A percentile compares a stretch with the other conserved stretches of the same genome.
Conservation (phyloP, 805 yeast species). For the Phaffomyces antillensis region DNA sequence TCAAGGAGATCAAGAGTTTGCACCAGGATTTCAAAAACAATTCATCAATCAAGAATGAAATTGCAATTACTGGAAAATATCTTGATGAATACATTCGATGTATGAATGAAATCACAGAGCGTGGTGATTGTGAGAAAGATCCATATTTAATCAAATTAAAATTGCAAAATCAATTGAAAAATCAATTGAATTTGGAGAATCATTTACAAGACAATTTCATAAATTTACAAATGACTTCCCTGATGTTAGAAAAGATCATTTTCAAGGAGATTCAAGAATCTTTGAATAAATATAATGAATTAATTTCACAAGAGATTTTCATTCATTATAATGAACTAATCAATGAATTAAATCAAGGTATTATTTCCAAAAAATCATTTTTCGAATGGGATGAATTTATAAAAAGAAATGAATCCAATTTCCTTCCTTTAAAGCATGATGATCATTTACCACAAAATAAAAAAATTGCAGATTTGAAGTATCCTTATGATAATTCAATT, state of each 20-base stretch:
- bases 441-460: constrained; percentile 49
- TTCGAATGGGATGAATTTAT: constrained; percentile 88
- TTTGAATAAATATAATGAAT: constrained; percentile 59
- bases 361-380: constrained; percentile 64
- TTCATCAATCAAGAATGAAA: constrained; percentile 54
- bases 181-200: constrained; percentile 77
- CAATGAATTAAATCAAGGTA: constrained; percentile 58
- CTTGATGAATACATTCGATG: constrained; percentile 49
- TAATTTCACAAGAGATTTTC: constrained; percentile 67
- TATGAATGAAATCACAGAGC: constrained; percentile 44
- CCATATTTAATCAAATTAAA: constrained; percentile 69
- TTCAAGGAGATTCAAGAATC: constrained; percentile 80
- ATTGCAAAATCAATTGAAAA: constrained; percentile 69
- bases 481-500: constrained; percentile 62
- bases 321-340: constrained; percentile 58
- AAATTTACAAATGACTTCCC: constrained; percentile 80
- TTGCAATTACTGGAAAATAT: constrained; percentile 54
- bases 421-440: constrained; percentile 27
- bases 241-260: constrained; percentile 80
- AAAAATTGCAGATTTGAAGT: constrained; percentile 51
- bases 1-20: constrained; percentile 77
- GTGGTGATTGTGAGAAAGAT: constrained; percentile 44
- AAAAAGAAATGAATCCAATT: constrained; percentile 50
- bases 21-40: constrained; percentile 69
- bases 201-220: constrained; percentile 81